Base-by-base conservation (phyloP, 371 early-diverging fungal genomes). In the Dichotomocladium elegans region DNA sequence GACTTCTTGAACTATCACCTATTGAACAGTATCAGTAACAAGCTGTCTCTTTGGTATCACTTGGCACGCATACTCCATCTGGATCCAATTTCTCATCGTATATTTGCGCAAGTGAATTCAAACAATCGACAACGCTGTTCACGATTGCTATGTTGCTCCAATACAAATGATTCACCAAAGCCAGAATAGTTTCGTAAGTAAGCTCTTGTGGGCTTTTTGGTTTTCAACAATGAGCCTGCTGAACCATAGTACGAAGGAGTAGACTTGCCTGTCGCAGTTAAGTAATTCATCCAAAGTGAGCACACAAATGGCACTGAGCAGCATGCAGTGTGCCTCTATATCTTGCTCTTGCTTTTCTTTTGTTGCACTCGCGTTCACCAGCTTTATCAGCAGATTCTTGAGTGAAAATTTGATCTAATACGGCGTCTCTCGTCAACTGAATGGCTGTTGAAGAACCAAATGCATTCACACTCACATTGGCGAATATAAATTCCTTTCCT, bases 161-260 rank as follows among this genome's bases (percentile, higher is more conserved):
- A 40, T 87, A 85, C 40, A 92, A 64, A 47, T 88, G 85, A 55
- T 87, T 84, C 22, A 89, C 61, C n/a, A 92, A 55, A 14, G 70
- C 60, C 19, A 65, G 37, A 15, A 92, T 58, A 45, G 85, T 76
- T 55, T 88, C 87, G 41, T 82, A 68, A 33, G 84, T 65, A 6
- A 76, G 51, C 11, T 66, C 72, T 22, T 64, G 64, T 6, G 74
- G 80, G 34, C 15, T 49, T 24, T 46, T 46, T 15, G 1, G 26
- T 22, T 63, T 5, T 44, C 9, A 11, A 22, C 41, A 41, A 14
- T 21, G 15, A 31, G 9, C 19, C 19, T 33, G 3, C 4, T n/a
- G 12, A 35, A 17, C 49, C 35, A 34, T 8, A 11, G 14, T 47
- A 3, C 41, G 14, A 33, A 31, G n/a, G 14, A 11, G 4, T 22